phyloP scores from a whole-genome alignment of 179 eudicot genomes.

The Spinacia oleracea region DNA sequence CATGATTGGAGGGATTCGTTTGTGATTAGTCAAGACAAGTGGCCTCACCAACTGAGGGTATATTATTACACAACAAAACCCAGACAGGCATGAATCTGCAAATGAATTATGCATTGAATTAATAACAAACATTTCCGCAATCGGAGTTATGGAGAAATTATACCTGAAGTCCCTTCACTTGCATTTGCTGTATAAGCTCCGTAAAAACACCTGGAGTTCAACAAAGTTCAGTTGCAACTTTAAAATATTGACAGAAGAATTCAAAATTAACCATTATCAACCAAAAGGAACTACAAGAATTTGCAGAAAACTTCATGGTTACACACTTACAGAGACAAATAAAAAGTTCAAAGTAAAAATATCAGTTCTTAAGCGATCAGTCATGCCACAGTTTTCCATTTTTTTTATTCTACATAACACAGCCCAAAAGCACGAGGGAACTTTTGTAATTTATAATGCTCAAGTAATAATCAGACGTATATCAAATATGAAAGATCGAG shows the following conservation, averaged over 20 bases:
- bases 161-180: slow-evolving; percentile 98
- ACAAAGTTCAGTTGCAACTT: slow-evolving; percentile 20
- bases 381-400: not conserved
- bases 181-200: slow-evolving; percentile 96
- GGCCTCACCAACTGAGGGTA: not conserved
- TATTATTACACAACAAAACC: not conserved
- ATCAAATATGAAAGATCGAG: not conserved
- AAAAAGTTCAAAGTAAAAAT: not conserved
- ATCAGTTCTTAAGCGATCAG: not conserved
- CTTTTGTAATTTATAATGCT: not conserved
- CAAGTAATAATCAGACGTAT: not conserved
- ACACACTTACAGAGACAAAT: not conserved
- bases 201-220: slow-evolving; percentile 84
- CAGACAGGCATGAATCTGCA: not conserved
- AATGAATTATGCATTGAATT: not conserved
- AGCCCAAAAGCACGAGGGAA: not conserved
- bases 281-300: not conserved
- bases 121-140: not conserved
- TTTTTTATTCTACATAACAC: not conserved
- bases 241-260: not conserved
- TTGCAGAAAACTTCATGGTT: not conserved
- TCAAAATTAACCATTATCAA: slow-evolving; percentile 1
- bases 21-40: not conserved
- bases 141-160: not conserved
- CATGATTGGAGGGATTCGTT: not conserved